Base-by-base conservation (phyloP, 139 green algal species). In the Bryopsis sp. region DNA sequence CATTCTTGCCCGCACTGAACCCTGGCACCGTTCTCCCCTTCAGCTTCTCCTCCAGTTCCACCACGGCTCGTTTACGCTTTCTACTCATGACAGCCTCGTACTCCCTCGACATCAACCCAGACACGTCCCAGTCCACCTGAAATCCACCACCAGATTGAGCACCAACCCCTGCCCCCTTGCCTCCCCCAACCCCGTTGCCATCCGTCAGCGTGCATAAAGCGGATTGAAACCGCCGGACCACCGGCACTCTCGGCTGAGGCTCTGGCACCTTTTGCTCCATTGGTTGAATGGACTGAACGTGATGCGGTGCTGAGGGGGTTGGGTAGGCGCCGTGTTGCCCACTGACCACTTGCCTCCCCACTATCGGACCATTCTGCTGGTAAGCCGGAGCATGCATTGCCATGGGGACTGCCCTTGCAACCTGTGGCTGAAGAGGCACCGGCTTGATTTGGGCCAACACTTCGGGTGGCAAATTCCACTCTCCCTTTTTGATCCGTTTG, bases 401-500 rank as follows among this genome's bases (percentile, higher is more conserved):
- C 43, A 50, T 50, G 43, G 43, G 19, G 15, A 26, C 15, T 26
- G 19, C 43, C 19, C 43, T 11, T 11, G 15, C 67, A 22, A 38
- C 28, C 24, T 48, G 59, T 2, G 59, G 35, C 2, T 67, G 67
- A 65, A 81, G 58, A 6, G 71, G 48, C 3, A 19, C 7, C 0
- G 73, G 73, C 48, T 75, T 78, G 38, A 47, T 54, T 3, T 39
- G 36, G 19, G 67, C n/a, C 11, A 64, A 62, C 31, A 43, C 35
- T 26, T 67, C 58, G 7, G 2, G 2, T 4, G 31, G 28, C 60
- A 72, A 64, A 32, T 58, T 33, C 2, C 54, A 73, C 0, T 54
- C 15, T 39, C 60, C 57, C 24, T 76, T 77, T 68, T 83, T 84
- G 5, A 85, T 59, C 3, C 54, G 50, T 28, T 79, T 75, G 60